Conservation (phyloP, 768 basidiomycete genomes). For the Epithele typhae region DNA sequence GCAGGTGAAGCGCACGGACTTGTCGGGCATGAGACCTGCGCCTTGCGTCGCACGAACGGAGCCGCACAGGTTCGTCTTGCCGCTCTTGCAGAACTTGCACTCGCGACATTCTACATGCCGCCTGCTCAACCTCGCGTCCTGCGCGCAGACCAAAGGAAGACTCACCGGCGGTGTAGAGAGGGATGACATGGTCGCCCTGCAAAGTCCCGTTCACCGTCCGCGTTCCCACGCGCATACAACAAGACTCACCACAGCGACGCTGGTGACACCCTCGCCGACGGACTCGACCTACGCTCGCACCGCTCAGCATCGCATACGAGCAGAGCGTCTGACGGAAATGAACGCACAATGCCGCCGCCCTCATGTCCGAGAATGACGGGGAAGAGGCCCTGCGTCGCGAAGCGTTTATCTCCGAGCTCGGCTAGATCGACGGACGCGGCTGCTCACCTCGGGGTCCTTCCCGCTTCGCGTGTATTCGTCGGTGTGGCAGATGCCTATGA, state of each 20-base stretch:
- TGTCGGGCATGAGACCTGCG: conserved; percentile 92
- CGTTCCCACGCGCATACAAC: neutral
- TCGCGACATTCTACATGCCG: conserved; percentile 67
- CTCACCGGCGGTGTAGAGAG: conserved; percentile 89
- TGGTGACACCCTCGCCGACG: conserved; percentile 94
- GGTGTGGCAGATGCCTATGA: conserved; percentile 88
- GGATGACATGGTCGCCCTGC: conserved; percentile 94
- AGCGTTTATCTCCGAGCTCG: conserved; percentile 12
- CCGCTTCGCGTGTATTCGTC: conserved; percentile 97
- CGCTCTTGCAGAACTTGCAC: conserved; percentile 98
- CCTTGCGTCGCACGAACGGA: conserved; percentile 91
- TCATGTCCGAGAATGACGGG: conserved; percentile 95
- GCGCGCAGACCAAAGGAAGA: neutral
- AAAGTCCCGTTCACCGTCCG: neutral
- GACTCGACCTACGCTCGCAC: conserved; percentile 81
- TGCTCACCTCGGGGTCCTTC: conserved; percentile 83
- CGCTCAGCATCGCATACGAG: neutral
- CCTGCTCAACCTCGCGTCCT: neutral
- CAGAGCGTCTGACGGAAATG: neutral
- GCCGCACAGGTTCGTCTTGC: conserved; percentile 98
- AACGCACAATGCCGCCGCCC: conserved; percentile 83
- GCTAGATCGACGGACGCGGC: conserved; percentile 1
- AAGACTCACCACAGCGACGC: conserved; percentile 48
- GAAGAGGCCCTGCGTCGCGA: conserved; percentile 70
- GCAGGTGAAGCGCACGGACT: conserved; percentile 80